phyloP scores from a whole-genome alignment of 139 green algal species.

The Bryopsis sp. region DNA sequence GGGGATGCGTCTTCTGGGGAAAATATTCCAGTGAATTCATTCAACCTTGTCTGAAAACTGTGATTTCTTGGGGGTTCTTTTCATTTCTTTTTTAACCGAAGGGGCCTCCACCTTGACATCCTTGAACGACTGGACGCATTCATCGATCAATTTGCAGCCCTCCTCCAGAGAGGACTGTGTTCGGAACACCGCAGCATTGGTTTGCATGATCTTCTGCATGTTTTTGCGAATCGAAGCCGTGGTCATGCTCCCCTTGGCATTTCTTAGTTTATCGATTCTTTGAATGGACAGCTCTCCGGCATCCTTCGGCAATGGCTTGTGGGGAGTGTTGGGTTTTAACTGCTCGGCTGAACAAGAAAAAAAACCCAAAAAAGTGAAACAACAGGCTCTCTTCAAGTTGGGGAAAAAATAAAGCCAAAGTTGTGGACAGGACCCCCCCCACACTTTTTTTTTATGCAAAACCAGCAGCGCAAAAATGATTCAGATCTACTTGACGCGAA shows the following conservation, averaged over 20 bases:
- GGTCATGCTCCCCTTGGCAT: constrained; percentile 60
- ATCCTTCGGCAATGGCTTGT: constrained; percentile 58
- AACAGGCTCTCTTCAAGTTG: no score
- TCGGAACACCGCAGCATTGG: constrained; percentile 92
- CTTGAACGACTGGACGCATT: constrained; percentile 57
- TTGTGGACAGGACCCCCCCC: no score
- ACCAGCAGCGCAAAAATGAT: no score
- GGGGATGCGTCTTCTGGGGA: constrained; percentile 34
- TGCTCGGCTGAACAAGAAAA: no score
- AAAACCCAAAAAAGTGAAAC: no score
- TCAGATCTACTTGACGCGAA: no score
- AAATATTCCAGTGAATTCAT: no score
- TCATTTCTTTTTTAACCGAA: no score
- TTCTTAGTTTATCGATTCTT: constrained; percentile 80
- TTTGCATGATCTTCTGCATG: constrained; percentile 88
- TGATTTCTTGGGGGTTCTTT: no score
- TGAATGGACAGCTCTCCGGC: constrained; percentile 67
- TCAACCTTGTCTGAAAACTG: no score
- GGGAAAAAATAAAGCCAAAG: no score
- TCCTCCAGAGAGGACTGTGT: constrained; percentile 81
- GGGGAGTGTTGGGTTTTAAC: constrained; percentile 73
- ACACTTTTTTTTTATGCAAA: no score
- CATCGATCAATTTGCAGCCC: constrained; percentile 79
- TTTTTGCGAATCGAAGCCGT: constrained; percentile 68
- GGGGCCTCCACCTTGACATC: constrained; percentile 51